A percentile compares a stretch with the other conserved stretches of the same genome.
These are phyloP conservation scores for Crithidia sp. DNA, from an alignment of 208 protist species.

Conservation along the genomic window DNA sequence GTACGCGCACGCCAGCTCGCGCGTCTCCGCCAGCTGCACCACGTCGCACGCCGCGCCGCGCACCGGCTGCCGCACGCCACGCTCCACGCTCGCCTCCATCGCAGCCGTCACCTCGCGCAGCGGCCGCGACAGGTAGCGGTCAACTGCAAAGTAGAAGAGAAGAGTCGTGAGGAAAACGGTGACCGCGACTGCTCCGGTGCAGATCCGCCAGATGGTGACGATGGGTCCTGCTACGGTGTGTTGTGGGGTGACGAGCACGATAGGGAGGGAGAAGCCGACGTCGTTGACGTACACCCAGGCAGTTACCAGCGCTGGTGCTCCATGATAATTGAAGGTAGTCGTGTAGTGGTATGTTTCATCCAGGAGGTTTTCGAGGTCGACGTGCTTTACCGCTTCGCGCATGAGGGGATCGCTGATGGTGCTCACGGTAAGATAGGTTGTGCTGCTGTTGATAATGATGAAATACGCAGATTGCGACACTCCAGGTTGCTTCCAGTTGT, in stretches of 20 bases:
- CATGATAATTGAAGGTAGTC: conserved; percentile 4
- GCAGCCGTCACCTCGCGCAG: conserved; percentile 8
- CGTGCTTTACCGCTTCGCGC: conserved; percentile 32
- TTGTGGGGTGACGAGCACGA: conserved; percentile 6
- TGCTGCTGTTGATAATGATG: background rate
- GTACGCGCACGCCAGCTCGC: conserved; percentile 21
- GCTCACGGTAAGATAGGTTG: conserved; percentile 21
- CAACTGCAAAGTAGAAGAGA: conserved; percentile 2
- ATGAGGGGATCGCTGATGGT: conserved; percentile 41
- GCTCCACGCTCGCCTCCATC: conserved; percentile 6
- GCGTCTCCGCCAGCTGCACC: conserved; percentile 14
- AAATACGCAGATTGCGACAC: background rate
- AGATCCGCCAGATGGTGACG: background rate
- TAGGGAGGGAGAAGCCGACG: background rate
- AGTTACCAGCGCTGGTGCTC: conserved; percentile 2
- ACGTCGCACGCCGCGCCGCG: conserved; percentile 5
- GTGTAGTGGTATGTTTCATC: background rate
- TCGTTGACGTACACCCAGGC: conserved; percentile 13
- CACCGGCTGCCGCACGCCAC: conserved; percentile 5
- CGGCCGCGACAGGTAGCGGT: conserved; percentile 11
- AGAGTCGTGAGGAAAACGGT: background rate
- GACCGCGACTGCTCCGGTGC: background rate
- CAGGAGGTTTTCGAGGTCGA: conserved; percentile 21
- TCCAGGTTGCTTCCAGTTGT: conserved; percentile 25
- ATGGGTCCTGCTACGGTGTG: conserved; percentile 1